These are phyloP conservation scores for Geosiphon pyriformis DNA, from an alignment of 192 early-diverging fungal genomes.

Conservation along the genomic window DNA sequence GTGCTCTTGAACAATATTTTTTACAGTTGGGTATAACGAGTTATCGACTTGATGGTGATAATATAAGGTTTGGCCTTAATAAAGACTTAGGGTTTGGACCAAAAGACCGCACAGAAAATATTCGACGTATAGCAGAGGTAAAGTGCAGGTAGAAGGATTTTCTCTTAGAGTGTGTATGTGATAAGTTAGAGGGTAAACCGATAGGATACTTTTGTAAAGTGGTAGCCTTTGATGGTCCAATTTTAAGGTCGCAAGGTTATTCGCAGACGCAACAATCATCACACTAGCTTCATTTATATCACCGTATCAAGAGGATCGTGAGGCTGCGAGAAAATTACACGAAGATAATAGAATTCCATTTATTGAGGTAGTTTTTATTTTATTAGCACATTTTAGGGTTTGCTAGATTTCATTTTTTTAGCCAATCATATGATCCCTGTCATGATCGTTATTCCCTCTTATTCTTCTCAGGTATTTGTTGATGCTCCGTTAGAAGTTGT, in stretches of 20 bases:
- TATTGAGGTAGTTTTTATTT: constrained; percentile 54
- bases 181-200: too few species aligned
- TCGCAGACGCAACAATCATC: constrained; percentile 79
- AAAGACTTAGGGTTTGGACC: constrained; percentile 90
- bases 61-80: constrained; percentile 96
- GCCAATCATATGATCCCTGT: neutral
- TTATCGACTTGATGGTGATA: constrained; percentile 95
- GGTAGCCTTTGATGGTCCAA: neutral
- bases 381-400: too few species aligned
- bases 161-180: neutral
- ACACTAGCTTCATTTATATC: constrained; percentile 89
- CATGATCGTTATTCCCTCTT: neutral
- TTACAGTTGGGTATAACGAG: constrained; percentile 66
- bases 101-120: constrained; percentile 90
- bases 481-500: constrained; percentile 84
- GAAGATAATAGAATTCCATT: constrained; percentile 74
- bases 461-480: constrained; percentile 54
- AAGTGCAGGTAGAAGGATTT: constrained; percentile 1
- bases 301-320: constrained; percentile 79
- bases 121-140: constrained; percentile 88
- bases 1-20: constrained; percentile 84
- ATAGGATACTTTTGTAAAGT: neutral
- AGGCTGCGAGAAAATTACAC: constrained; percentile 73
- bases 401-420: neutral
- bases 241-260: constrained; percentile 73